phyloP scores from a whole-genome alignment of 495 filamentous ascomycete genomes.

The Penicillium parvum region DNA sequence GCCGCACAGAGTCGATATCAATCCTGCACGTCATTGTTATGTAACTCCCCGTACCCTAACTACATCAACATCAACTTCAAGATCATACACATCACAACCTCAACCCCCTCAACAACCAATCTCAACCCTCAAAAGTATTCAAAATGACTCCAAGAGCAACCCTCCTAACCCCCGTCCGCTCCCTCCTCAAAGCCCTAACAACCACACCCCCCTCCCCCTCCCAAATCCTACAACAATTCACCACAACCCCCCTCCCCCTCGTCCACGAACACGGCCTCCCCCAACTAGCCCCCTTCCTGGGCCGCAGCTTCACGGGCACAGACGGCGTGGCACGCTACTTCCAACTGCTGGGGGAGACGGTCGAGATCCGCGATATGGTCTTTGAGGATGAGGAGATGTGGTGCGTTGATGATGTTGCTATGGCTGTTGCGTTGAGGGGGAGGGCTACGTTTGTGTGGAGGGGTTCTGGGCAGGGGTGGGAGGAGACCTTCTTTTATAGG shows the following conservation, averaged over 20 bases:
- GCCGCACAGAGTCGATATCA: too few relatives aligned
- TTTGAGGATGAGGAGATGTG: conserved; percentile 47
- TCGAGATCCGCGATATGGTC: conserved; percentile 45
- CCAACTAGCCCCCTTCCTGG: conserved; percentile 57
- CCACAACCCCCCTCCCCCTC: conserved; percentile 29
- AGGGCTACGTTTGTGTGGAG: conserved; percentile 47
- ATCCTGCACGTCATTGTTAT: conserved; percentile 19
- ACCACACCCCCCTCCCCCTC: conserved; percentile 20
- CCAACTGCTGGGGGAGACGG: conserved; percentile 28
- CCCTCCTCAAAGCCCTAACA: conserved; percentile 48
- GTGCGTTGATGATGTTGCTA: conserved; percentile 42
- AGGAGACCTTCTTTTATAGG: conserved; percentile 56
- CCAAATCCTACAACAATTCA: conserved; percentile 48
- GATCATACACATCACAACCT: neutral
- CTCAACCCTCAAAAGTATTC: neutral
- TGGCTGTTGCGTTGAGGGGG: conserved; percentile 48
- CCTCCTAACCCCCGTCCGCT: conserved; percentile 39
- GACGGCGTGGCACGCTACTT: conserved; percentile 50
- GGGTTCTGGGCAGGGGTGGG: conserved; percentile 50
- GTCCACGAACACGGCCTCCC: conserved; percentile 58
- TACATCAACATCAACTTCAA: neutral
- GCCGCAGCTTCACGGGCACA: conserved; percentile 47
- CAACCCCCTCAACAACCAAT: neutral
- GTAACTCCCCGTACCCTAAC: conserved; percentile 5
- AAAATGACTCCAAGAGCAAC: conserved; percentile 26